A percentile compares a stretch with the other conserved stretches of the same genome.
phyloP scores from a whole-genome alignment of 2,329 filamentous ascomycete species.

The Fusarium sterilihyphosum region DNA sequence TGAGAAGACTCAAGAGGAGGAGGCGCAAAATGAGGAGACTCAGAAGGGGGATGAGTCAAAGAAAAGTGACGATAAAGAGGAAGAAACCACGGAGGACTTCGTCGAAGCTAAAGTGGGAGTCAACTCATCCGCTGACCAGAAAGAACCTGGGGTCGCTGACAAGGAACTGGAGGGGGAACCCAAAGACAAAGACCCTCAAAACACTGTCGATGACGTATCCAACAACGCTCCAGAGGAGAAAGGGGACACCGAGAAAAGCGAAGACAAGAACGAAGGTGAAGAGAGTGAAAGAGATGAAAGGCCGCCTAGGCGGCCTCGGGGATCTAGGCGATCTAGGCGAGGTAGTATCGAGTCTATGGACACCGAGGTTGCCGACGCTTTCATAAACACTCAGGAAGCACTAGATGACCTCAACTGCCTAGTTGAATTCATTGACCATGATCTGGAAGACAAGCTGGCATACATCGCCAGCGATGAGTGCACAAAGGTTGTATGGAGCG shows the following conservation, averaged over 20 bases:
- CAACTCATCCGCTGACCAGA: neutral
- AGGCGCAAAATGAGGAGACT: neutral
- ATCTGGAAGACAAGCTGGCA: neutral
- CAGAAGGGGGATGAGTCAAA: neutral
- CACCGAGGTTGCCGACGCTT: neutral
- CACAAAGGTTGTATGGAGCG: neutral
- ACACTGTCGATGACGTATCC: neutral
- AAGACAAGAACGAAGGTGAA: too few species aligned
- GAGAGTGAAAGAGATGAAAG: neutral
- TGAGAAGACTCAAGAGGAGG: neutral
- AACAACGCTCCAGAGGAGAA: neutral
- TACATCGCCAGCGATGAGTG: neutral
- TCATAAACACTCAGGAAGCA: neutral
- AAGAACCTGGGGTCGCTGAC: neutral
- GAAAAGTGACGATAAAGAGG: neutral
- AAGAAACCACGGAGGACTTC: neutral
- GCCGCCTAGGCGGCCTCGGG: neutral
- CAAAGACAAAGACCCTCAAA: neutral
- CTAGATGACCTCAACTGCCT: neutral
- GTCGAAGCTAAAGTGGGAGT: neutral
- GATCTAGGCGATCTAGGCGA: neutral
- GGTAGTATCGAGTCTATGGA: neutral
- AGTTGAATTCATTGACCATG: neutral
- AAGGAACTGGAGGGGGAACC: neutral
- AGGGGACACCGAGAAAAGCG: neutral